Percentiles rank a stretch among this genome's conserved stretches.
These are phyloP conservation scores for Calendula officinalis DNA, from an alignment of 129 eudicot species.

Conservation along the genomic window DNA sequence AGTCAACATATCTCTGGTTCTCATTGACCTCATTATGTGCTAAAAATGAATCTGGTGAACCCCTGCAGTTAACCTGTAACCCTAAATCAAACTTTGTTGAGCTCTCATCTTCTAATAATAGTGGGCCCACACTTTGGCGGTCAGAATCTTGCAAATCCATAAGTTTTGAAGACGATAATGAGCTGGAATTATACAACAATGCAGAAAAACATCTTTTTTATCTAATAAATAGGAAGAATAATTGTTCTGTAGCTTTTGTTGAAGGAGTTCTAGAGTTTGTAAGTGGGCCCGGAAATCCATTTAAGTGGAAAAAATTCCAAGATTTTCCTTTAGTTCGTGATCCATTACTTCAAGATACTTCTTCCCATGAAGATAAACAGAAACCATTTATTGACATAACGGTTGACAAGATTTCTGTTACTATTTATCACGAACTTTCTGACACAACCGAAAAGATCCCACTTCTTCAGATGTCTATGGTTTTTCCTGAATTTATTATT, in stretches of 20 bases:
- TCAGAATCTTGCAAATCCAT: constrained; percentile 47
- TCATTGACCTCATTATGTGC: constrained; percentile 78
- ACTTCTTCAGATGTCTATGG: constrained; percentile 62
- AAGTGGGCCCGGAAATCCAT: constrained; percentile 72
- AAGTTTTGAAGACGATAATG: constrained; percentile 54
- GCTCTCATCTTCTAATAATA: constrained; percentile 57
- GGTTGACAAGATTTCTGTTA: constrained; percentile 49
- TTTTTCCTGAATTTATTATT: constrained; percentile 45
- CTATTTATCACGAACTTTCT: constrained; percentile 73
- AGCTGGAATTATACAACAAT: constrained; percentile 39
- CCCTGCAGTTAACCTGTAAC: constrained; percentile 57
- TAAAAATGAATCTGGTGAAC: constrained; percentile 67
- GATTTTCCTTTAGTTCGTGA: constrained; percentile 36
- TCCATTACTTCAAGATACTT: constrained; percentile 20
- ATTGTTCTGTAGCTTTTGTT: constrained; percentile 63
- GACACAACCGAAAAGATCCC: constrained; percentile 70
- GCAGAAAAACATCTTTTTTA: constrained; percentile 49
- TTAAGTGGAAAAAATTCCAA: constrained; percentile 74
- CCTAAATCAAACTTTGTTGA: constrained; percentile 72
- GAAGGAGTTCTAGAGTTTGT: constrained; percentile 82
- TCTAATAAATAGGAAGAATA: constrained; percentile 75
- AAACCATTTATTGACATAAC: constrained; percentile 41
- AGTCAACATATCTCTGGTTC: constrained; percentile 55
- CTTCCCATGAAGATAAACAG: constrained; percentile 16
- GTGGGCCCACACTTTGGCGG: constrained; percentile 74